Conservation (phyloP, 1,284 basidiomycete species). For the Agaricales sp. region DNA sequence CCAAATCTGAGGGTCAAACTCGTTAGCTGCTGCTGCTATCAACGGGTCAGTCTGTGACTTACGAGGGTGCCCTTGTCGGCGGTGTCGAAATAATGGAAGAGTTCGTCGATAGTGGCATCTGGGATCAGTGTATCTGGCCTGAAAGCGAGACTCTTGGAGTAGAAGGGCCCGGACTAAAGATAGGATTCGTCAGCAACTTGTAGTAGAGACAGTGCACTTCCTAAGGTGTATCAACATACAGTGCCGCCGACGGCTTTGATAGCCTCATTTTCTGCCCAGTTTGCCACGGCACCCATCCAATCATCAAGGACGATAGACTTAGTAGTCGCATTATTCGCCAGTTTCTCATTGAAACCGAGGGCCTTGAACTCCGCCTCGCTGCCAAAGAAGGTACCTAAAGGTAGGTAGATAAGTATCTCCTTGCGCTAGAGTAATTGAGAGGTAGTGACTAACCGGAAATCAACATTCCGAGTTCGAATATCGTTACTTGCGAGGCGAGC, state of each 20-base stretch:
- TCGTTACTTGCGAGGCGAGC: constrained; percentile 12
- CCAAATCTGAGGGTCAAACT: constrained; percentile 10
- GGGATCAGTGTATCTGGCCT: constrained; percentile 10
- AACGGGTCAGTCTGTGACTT: not conserved
- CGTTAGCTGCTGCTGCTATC: not conserved
- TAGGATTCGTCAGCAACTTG: too few species aligned
- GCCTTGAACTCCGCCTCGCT: constrained; percentile 12
- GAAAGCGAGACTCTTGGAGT: constrained; percentile 13
- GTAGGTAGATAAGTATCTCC: not conserved
- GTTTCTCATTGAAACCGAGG: constrained; percentile 9
- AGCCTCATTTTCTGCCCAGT: constrained; percentile 14
- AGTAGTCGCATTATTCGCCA: constrained; percentile 9
- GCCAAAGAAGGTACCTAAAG: constrained; percentile 13
- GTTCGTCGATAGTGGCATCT: constrained; percentile 6
- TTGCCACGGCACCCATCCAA: constrained; percentile 12
- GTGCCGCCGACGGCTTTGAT: constrained; percentile 11
- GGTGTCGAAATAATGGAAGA: constrained; percentile 12
- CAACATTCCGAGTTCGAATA: constrained; percentile 13
- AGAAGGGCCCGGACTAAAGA: constrained; percentile 11
- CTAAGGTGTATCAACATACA: constrained; percentile 7
- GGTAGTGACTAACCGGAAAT: constrained; percentile 6
- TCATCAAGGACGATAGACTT: constrained; percentile 6
- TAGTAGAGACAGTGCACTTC: too few species aligned
- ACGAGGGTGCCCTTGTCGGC: constrained; percentile 13
- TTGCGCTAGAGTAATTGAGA: not conserved